phyloP scores from a whole-genome alignment of 2,329 filamentous ascomycete species.

The Alternaria arborescens region DNA sequence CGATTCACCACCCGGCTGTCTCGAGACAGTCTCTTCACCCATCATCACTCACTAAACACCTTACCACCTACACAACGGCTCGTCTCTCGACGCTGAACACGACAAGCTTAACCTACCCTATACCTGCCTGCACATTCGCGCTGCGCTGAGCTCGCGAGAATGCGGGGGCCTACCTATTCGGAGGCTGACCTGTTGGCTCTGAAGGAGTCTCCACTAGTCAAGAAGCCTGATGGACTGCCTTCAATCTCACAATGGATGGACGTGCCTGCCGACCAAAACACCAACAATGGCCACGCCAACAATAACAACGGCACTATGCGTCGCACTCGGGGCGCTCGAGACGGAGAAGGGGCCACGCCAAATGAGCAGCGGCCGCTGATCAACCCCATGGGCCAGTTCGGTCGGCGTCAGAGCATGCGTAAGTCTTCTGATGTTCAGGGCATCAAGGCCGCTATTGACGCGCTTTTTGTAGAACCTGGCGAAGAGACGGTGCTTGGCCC shows the following conservation, averaged over 20 bases:
- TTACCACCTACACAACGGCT: constrained; percentile 10
- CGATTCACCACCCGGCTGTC: constrained; percentile 27
- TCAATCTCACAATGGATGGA: constrained; percentile 97
- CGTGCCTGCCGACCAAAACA: constrained; percentile 57
- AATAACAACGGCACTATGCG: constrained; percentile 35
- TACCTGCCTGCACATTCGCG: constrained; percentile 19
- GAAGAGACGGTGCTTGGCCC: constrained; percentile 89
- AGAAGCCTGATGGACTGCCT: constrained; percentile 80
- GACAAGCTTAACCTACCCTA: constrained; percentile 23
- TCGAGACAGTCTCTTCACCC: constrained; percentile 23
- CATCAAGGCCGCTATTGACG: constrained; percentile 41
- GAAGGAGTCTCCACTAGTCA: constrained; percentile 81
- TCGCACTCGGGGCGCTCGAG: constrained; percentile 36
- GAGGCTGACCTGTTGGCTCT: constrained; percentile 78
- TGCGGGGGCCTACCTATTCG: constrained; percentile 65
- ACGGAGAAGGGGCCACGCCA: constrained; percentile 35
- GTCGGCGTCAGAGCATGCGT: constrained; percentile 52
- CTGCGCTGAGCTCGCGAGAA: constrained; percentile 26
- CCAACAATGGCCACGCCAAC: constrained; percentile 35
- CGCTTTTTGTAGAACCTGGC: constrained; percentile 59
- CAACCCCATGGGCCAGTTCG: constrained; percentile 50
- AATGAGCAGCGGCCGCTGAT: constrained; percentile 42
- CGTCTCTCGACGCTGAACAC: constrained; percentile 7
- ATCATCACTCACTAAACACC: constrained; percentile 16
- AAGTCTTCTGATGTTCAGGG: constrained; percentile 60